These are phyloP conservation scores for Debaryomyces subglobosus DNA, from an alignment of 1,139 yeast genomes.

Conservation along the genomic window DNA sequence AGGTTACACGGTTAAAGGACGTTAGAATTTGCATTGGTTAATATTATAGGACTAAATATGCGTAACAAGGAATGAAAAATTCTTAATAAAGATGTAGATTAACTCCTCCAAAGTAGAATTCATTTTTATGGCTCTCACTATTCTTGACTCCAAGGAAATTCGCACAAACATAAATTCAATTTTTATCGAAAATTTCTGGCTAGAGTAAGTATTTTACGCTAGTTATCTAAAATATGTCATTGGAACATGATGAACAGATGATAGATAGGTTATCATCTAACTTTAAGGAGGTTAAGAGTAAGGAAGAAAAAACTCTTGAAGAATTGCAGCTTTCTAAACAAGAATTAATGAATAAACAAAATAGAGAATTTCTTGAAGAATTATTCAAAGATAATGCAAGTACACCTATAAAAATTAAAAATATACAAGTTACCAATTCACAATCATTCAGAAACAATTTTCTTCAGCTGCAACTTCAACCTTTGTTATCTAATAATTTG, in stretches of 20 bases:
- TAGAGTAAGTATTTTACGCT: background rate
- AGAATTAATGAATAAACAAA: constrained; percentile 41
- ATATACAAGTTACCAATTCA: constrained; percentile 60
- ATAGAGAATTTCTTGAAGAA: constrained; percentile 40
- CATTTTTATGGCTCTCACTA: background rate
- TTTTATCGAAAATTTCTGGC: background rate
- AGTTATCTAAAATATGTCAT: constrained; percentile 19
- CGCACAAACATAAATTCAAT: background rate
- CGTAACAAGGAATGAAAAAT: background rate
- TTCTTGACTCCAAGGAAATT: too few species aligned
- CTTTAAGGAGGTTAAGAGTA: constrained; percentile 13
- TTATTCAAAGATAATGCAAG: constrained; percentile 45
- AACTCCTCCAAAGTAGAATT: background rate
- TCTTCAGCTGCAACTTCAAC: constrained; percentile 55
- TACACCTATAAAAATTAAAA: constrained; percentile 47
- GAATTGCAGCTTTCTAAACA: constrained; percentile 35
- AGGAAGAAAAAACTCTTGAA: constrained; percentile 36
- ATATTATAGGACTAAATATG: background rate
- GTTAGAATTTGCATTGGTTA: background rate
- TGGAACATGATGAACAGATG: constrained; percentile 33
- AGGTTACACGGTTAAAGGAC: background rate
- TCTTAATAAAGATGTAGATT: background rate
- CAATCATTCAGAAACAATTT: constrained; percentile 55
- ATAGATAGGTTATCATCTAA: constrained; percentile 27
- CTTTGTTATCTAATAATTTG: constrained; percentile 44